A percentile compares a stretch with the other conserved stretches of the same genome.
phyloP scores from a whole-genome alignment of 306 rosid genomes.

The Quercus variabilis region DNA sequence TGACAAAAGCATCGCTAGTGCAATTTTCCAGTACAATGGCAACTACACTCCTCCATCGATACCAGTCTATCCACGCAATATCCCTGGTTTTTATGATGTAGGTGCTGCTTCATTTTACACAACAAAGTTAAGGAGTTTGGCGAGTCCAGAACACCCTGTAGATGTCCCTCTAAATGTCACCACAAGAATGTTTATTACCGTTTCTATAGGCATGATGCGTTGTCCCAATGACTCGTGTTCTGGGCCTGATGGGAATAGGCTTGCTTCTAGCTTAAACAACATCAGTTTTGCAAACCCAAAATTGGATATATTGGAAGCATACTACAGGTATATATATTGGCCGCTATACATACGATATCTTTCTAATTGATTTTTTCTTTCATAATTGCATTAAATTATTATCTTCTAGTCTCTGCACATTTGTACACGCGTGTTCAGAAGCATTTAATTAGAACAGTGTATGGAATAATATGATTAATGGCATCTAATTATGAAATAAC shows the following conservation, averaged over 20 bases:
- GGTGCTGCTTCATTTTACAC: slow-evolving; percentile 23
- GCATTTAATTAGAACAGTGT: neutral
- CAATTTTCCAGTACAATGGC: slow-evolving; percentile 39
- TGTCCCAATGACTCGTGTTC: slow-evolving; percentile 34
- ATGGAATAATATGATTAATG: neutral
- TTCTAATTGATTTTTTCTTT: no score
- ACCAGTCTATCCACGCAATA: slow-evolving; percentile 16
- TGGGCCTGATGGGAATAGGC: slow-evolving; percentile 42
- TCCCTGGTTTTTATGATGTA: slow-evolving; percentile 32
- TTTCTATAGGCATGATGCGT: slow-evolving; percentile 32
- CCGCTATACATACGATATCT: no score
- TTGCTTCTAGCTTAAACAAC: slow-evolving; percentile 49
- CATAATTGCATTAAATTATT: no score
- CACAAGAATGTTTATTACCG: slow-evolving; percentile 21
- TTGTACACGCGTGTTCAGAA: no score
- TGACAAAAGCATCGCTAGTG: slow-evolving; percentile 38
- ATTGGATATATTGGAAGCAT: slow-evolving; percentile 44
- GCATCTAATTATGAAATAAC: neutral
- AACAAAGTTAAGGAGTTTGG: slow-evolving; percentile 26
- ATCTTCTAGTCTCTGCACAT: no score
- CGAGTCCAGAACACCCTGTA: slow-evolving; percentile 21
- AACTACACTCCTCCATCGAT: slow-evolving; percentile 2
- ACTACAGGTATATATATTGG: slow-evolving; percentile 30
- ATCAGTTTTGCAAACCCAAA: slow-evolving; percentile 37
- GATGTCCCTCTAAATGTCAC: slow-evolving; percentile 35